Percentiles rank a stretch among this genome's conserved stretches.
Conservation (phyloP, 768 basidiomycete species). For the Asterophora lycoperdoides region DNA sequence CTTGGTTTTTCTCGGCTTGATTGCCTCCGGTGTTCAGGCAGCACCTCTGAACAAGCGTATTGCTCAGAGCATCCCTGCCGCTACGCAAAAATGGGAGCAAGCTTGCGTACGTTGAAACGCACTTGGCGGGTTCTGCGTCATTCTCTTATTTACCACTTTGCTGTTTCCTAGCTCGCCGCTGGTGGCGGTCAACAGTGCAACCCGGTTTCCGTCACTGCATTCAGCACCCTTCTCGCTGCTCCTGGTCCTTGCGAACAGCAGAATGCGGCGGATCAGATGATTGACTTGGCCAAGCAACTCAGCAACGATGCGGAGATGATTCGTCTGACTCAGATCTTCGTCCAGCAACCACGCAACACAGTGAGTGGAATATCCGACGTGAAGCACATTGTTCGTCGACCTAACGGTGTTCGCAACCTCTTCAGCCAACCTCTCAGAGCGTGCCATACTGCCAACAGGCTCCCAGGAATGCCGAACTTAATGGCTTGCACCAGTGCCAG, state of each 20-base stretch:
- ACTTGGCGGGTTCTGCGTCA: background rate
- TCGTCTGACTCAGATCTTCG: constrained; percentile 46
- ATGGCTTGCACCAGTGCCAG: constrained; percentile 58
- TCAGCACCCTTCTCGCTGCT: constrained; percentile 56
- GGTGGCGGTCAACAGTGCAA: constrained; percentile 58
- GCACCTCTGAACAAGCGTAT: constrained; percentile 43
- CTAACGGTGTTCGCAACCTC: background rate
- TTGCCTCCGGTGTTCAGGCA: constrained; percentile 28
- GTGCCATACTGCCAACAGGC: constrained; percentile 53
- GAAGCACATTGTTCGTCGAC: background rate
- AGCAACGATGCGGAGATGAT: constrained; percentile 46
- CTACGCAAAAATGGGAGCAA: constrained; percentile 40
- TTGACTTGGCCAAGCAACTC: constrained; percentile 41
- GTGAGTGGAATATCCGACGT: constrained; percentile 24
- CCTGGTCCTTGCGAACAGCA: constrained; percentile 54
- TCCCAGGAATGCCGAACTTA: constrained; percentile 47
- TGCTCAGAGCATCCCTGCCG: constrained; percentile 37
- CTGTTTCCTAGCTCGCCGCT: constrained; percentile 39
- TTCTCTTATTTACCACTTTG: background rate
- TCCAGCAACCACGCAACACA: constrained; percentile 55
- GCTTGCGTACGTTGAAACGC: constrained; percentile 40
- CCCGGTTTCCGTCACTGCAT: constrained; percentile 49
- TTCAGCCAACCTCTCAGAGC: constrained; percentile 37
- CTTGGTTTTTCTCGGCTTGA: constrained; percentile 28
- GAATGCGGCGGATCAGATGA: constrained; percentile 49